Percentiles rank a stretch among this genome's conserved stretches.
phyloP scores from a whole-genome alignment of 108 stramenopile species.

The Cyclostephanos tholiformis region DNA sequence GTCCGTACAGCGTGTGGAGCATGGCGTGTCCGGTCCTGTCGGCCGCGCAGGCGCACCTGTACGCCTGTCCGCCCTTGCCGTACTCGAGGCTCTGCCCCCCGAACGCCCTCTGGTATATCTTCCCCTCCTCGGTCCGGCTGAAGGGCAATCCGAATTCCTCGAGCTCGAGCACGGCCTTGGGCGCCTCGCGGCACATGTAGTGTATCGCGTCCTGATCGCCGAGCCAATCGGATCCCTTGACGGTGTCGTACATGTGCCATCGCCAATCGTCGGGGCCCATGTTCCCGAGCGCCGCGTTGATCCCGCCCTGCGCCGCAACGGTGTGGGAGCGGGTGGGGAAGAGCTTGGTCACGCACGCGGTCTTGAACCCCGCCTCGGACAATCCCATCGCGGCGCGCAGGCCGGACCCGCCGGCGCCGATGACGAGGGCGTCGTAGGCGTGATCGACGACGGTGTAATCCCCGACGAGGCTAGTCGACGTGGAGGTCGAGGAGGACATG shows the following conservation, averaged over 20 bases:
- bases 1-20: constrained; percentile 99
- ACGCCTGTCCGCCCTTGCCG: constrained; percentile 98
- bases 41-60: constrained; percentile 96
- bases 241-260: constrained; percentile 99
- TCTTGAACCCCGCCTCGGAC: constrained; percentile 98
- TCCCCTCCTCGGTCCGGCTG: constrained; percentile 95
- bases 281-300: constrained; percentile 99
- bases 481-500: constrained; percentile 18
- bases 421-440: constrained; percentile 98
- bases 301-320: constrained; percentile 99
- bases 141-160: constrained; percentile 96
- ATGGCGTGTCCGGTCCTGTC: constrained; percentile 99
- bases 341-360: constrained; percentile 99
- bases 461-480: constrained; percentile 55
- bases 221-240: constrained; percentile 99
- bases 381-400: constrained; percentile 99
- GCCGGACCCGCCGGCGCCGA: constrained; percentile 98
- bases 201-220: constrained; percentile 99
- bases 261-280: constrained; percentile 91
- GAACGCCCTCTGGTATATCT: constrained; percentile 99
- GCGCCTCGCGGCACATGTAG: constrained; percentile 99
- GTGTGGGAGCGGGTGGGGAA: constrained; percentile 99
- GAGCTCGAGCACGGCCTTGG: constrained; percentile 94
- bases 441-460: constrained; percentile 96
- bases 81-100: constrained; percentile 96